Evolutionary conservation across 129 eudicot genomes (phyloP), one percentile per base, ranked within the genome.

Genomic region (Rutidosis leptorrhynchoides): DNA sequence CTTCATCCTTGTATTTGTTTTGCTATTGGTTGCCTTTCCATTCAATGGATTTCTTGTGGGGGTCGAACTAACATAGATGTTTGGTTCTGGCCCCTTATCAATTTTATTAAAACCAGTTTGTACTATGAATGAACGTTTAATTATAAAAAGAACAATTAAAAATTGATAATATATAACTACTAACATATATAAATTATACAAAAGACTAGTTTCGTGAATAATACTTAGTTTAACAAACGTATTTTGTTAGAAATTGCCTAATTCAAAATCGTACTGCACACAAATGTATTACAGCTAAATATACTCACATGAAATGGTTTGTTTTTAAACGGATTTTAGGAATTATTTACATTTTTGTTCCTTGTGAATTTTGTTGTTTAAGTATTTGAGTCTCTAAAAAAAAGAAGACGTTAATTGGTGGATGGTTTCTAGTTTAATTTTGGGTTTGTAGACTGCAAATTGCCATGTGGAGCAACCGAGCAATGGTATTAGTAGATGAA

Each of bases 1-100:
- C 46, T 26, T 75, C 70, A 88, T 88, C 96, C 77, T 17, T 21
- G 48, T 40, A 7, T 59, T 58, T 46, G 81, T 64, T 43, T 68
- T 66, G 19, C 85, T 20, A 88, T 83, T 88, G 96, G 96, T 51
- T 75, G 69, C 26, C 43, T 76, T 62, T 68, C 82, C n/a, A 49
- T 78, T 73, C 70, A 7, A 11, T 25, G 84, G 90, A 83, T 78
- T 83, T 89, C 83, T 45, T 17, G 87, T 74, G 73, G 80, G 80
- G 75, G 77, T 27, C 77, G 58, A 49, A 2, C 2, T 11, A 40
- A 15, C 6, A 28, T 56, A 20, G 20, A 73, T 37, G 49, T 64
- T 37, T 46, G 70, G 43, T 58, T 53, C n/a, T n/a, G n/a, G n/a
- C n/a, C 23, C 32, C 26, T 53, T 40, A 21, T 51, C 49, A 61